Evolutionary conservation across 768 basidiomycete genomes (phyloP).

Genomic region (Amanita exitialis): DNA sequence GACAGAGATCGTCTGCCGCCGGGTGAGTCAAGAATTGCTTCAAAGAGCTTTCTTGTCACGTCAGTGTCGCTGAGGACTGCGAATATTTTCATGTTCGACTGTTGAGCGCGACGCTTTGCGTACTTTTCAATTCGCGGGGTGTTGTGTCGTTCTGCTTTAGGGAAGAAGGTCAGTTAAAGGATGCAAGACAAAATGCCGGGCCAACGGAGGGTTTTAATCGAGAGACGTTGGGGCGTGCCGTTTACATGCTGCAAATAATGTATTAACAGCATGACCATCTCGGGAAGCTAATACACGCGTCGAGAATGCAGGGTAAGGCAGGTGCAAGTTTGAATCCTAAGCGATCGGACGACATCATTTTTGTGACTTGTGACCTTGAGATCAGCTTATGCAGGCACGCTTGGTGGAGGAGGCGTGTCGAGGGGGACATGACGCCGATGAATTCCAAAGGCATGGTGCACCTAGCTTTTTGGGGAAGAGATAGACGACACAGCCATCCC

Average conservation of each 20-base stretch:
- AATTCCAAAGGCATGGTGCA: background rate
- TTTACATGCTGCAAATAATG: slow-evolving; percentile 1
- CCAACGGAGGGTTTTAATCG: background rate
- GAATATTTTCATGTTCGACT: slow-evolving; percentile 33
- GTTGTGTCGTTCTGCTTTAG: background rate
- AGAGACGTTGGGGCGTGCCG: background rate
- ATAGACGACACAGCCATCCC: too few species aligned
- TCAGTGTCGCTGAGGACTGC: slow-evolving; percentile 55
- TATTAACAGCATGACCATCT: background rate
- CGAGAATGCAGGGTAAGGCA: background rate
- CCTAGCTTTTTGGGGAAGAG: too few species aligned
- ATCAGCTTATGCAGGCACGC: background rate
- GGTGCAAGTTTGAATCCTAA: background rate
- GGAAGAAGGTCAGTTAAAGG: background rate
- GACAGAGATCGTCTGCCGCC: slow-evolving; percentile 60
- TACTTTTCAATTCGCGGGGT: background rate
- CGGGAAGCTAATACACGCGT: background rate
- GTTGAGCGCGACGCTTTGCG: background rate
- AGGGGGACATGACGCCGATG: background rate
- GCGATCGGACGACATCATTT: background rate
- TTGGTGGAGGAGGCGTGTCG: background rate
- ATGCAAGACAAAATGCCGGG: background rate
- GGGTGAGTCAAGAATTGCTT: slow-evolving; percentile 41
- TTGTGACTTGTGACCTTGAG: background rate
- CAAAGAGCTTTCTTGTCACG: slow-evolving; percentile 38